Evolutionary conservation across 2,329 filamentous ascomycete genomes (phyloP).

Genomic region (Aspergillus chevalieri): DNA sequence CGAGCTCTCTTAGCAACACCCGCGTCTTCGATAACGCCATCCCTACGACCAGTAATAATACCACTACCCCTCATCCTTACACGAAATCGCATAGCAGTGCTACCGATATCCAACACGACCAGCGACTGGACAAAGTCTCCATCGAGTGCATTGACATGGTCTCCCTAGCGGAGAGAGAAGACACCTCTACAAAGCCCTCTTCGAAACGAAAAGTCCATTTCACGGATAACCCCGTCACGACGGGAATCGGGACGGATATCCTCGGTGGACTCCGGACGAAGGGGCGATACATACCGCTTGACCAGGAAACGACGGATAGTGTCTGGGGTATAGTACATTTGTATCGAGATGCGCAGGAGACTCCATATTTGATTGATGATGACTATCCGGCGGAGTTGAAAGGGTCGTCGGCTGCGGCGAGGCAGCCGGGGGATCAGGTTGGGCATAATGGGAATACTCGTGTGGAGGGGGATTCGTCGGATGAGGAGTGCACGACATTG

Average conservation of each 20-base stretch:
- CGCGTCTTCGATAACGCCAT: constrained; percentile 5
- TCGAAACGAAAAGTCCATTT: constrained; percentile 8
- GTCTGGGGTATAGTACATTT: constrained; percentile 93
- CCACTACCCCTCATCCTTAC: constrained; percentile 12
- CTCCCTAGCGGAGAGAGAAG: constrained; percentile 19
- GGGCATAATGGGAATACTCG: constrained; percentile 9
- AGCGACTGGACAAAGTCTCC: constrained; percentile 72
- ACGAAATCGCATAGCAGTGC: constrained; percentile 12
- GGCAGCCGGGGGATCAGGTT: constrained; percentile 21
- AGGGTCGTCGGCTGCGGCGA: constrained; percentile 31
- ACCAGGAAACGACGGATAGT: constrained; percentile 66
- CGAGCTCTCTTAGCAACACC: constrained; percentile 2
- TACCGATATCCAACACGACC: constrained; percentile 49
- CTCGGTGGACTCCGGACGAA: constrained; percentile 70
- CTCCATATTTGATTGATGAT: constrained; percentile 49
- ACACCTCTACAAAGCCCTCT: constrained; percentile 12
- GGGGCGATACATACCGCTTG: constrained; percentile 67
- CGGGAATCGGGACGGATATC: constrained; percentile 46
- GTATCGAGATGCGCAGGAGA: constrained; percentile 78
- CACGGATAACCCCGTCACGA: constrained; percentile 36
- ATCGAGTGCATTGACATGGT: constrained; percentile 77
- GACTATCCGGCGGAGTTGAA: constrained; percentile 40
- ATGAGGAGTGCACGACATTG: constrained; percentile 71
- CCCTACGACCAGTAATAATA: neutral
- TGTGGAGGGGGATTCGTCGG: constrained; percentile 12